Base-by-base conservation (phyloP, 495 filamentous ascomycete species). In the Clavariopsis aquatica region DNA sequence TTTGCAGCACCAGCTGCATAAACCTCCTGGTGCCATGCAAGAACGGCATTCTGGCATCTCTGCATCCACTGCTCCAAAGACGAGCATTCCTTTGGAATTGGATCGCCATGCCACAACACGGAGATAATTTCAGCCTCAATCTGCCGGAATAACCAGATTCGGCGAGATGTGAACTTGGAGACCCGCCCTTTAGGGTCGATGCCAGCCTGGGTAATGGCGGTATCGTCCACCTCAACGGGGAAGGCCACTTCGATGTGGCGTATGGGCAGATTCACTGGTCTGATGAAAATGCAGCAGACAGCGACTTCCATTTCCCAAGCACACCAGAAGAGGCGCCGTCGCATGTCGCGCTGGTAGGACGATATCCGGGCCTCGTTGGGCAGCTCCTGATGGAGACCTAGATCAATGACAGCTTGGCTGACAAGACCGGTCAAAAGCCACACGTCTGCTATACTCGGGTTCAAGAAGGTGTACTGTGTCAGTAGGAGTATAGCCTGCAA, bases 291-390 rank as follows among this genome's bases (percentile, higher is more conserved):
- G 26, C 15, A 61, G 23, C 64, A 60, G 7, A 66, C 64, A 29
- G 46, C 49, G 13, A 66, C 57, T 49, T 66, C 64, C 64, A 66
- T 66, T 28, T 66, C 64, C 64, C 64, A 66, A 27, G 64, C 64
- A 9, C 24, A 36, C 64, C 64, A 66, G 45, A 66, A 66, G 26
- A 66, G 57, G 17, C 64, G 45, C 19, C 64, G 41, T n/a, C 64
- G 1, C 57, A 62, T 66, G 45, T 66, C 64, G 41, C 64, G 64
- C 15, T 55, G 36, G 36, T 51, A 57, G 5, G 49, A 12, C 6
- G 57, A 36, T 2, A 66, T 51, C 1, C 38, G 15, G 6, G 31
- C n/a, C 29, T 62, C 64, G 27, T 62, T 57, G 7, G 64, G 64
- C 22, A 66, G 52, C 28, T 66, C 64, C 45, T 66, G 64, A 26